Base-by-base conservation (phyloP, 768 basidiomycete species). In the Hygrocybe coccinea region DNA sequence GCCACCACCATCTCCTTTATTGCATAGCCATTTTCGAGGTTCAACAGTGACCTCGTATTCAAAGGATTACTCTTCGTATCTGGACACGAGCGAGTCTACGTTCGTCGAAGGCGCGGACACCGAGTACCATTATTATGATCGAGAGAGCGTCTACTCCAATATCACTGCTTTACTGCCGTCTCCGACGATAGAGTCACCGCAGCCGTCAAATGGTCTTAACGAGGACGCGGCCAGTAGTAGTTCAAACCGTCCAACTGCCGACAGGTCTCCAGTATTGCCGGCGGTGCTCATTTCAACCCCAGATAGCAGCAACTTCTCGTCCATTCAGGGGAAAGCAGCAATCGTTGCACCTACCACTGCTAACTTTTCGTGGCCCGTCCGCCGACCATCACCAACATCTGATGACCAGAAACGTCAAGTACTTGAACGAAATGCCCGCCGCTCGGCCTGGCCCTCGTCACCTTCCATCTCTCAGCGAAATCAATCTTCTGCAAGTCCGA, bases 281-380 rank as follows among this genome's bases (percentile, higher is more conserved):
- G 12, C 73, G 4, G 78, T 86, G 17, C 71, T 86, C 50, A 71
- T 86, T 36, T 84, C 84, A 11, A 76, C 74, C 2, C 76, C 76
- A 34, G 70, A 68, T 47, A 56, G 60, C 12, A 34, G 44, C 29
- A 22, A 35, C 51, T 52, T 34, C 59, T 59, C 19, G 60, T 60
- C 34, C 44, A 5, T 22, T 49, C 61, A 41, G 6, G 71, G 68
- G 38, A 75, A 79, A 19, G 71, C 73, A 45, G 79, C 79, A 6
- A 74, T 81, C 35, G 67, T 75, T 44, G 66, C 65, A 46, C 74
- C 75, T n/a, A 71, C 75, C 5, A 73, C 73, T 12, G 65, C 77
- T 29, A 88, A 87, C 64, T 87, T 84, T 62, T 87, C 87, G 21
- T 74, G 85, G 48, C 85, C 86, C 45, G 76, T 79, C 52, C 78